Evolutionary conservation across 2,329 filamentous ascomycete species (phyloP).

Genomic region (Cercospora berteroae): DNA sequence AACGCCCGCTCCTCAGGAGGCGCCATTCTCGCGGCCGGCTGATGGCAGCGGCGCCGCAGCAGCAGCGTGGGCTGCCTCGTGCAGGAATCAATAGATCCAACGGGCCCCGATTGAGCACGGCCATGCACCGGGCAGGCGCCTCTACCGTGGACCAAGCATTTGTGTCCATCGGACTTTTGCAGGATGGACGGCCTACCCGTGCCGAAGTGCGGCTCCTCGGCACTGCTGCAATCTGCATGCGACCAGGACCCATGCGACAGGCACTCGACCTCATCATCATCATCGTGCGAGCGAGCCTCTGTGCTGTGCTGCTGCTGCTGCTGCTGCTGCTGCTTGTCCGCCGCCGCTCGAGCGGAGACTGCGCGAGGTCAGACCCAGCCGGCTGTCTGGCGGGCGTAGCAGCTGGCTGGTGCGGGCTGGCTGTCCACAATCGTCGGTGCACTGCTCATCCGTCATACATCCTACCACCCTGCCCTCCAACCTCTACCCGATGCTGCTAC

Average conservation of each 20-base stretch:
- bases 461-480: neutral
- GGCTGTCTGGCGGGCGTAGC: slow-evolving; percentile 4
- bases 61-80: neutral
- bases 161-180: slow-evolving; percentile 23
- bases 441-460: neutral
- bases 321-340: neutral
- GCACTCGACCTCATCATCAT: slow-evolving; percentile 24
- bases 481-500: neutral
- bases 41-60: neutral
- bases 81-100: neutral
- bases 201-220: slow-evolving; percentile 21
- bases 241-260: neutral
- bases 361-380: slow-evolving; percentile 10
- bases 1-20: neutral
- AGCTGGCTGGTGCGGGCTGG: neutral
- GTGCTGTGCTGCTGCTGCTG: neutral
- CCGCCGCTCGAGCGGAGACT: slow-evolving; percentile 15
- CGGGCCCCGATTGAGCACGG: neutral
- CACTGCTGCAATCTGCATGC: slow-evolving; percentile 14
- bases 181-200: slow-evolving; percentile 11
- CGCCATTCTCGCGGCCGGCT: neutral
- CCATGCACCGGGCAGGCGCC: slow-evolving; percentile 7
- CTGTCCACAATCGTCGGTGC: neutral
- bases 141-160: slow-evolving; percentile 3
- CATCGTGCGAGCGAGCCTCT: neutral